phyloP scores from a whole-genome alignment of 2,329 filamentous ascomycete genomes.

The Diaporthe citriasiana region DNA sequence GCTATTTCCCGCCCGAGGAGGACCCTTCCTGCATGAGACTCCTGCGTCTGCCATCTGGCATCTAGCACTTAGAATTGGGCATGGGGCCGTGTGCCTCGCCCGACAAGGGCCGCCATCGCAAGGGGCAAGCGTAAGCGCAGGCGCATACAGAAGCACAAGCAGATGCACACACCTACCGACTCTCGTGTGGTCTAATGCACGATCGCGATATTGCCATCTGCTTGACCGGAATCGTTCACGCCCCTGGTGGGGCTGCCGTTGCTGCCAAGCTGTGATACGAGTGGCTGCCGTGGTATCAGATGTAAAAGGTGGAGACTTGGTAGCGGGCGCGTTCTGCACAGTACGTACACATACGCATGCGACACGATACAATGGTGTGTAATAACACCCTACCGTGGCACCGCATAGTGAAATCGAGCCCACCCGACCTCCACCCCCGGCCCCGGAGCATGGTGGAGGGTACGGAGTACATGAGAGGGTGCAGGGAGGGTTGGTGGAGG shows the following conservation, averaged over 20 bases:
- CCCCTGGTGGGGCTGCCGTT: constrained; percentile 19
- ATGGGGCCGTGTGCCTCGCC: constrained; percentile 23
- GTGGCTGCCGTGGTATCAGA: constrained; percentile 30
- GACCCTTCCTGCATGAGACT: constrained; percentile 33
- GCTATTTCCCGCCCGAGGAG: constrained; percentile 28
- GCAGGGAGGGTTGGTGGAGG: constrained; percentile 13
- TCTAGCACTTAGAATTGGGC: constrained; percentile 15
- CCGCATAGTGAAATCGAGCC: constrained; percentile 21
- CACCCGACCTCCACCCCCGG: constrained; percentile 32
- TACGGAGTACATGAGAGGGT: constrained; percentile 29
- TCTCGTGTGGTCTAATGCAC: constrained; percentile 26
- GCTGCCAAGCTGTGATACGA: constrained; percentile 30
- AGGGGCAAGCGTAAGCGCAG: constrained; percentile 19
- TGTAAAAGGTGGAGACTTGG: constrained; percentile 17
- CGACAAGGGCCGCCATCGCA: constrained; percentile 11
- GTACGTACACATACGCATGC: neutral
- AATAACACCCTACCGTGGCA: neutral
- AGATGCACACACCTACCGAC: neutral
- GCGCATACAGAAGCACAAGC: constrained; percentile 20
- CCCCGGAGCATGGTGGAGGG: constrained; percentile 29
- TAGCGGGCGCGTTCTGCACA: constrained; percentile 1
- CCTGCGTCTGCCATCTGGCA: constrained; percentile 29
- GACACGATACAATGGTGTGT: constrained; percentile 1
- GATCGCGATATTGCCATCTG: constrained; percentile 32
- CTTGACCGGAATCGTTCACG: constrained; percentile 22